A percentile compares a stretch with the other conserved stretches of the same genome.
Conservation (phyloP, 495 filamentous ascomycete genomes). For the Annulohypoxylon stygium region DNA sequence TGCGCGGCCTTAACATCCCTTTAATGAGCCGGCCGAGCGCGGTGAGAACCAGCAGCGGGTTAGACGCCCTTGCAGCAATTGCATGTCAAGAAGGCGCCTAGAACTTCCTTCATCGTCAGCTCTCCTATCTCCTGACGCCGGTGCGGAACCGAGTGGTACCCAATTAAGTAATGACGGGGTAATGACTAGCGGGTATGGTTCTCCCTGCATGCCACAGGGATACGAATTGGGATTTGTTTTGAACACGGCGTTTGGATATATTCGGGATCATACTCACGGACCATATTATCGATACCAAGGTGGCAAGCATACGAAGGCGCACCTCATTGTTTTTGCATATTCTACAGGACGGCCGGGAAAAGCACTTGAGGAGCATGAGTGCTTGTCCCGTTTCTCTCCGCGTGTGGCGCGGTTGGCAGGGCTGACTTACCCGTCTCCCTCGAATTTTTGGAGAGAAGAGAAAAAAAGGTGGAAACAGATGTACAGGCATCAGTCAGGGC, state of each 20-base stretch:
- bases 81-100: conserved; percentile 56
- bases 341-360: conserved; percentile 44
- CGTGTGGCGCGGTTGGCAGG: conserved; percentile 7
- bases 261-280: conserved; percentile 39
- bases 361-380: conserved; percentile 41
- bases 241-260: conserved; percentile 46
- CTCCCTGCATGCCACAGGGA: conserved; percentile 27
- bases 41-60: conserved; percentile 53
- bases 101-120: conserved; percentile 1
- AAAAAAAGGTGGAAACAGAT: conserved; percentile 29
- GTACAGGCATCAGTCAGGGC: conserved; percentile 30
- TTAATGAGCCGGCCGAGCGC: conserved; percentile 54
- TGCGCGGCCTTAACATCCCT: conserved; percentile 58
- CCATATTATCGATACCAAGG: conserved; percentile 50
- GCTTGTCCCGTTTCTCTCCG: conserved; percentile 33
- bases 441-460: conserved; percentile 8
- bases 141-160: conserved; percentile 16
- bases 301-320: conserved; percentile 52
- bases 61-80: conserved; percentile 60
- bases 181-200: conserved; percentile 26
- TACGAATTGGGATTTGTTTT: conserved; percentile 30
- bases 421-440: conserved; percentile 13
- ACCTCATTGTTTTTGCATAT: conserved; percentile 46
- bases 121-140: conserved; percentile 21
- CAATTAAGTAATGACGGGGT: conserved; percentile 40